phyloP scores from a whole-genome alignment of 2,329 filamentous ascomycete genomes.

The Calonectria pteridis region DNA sequence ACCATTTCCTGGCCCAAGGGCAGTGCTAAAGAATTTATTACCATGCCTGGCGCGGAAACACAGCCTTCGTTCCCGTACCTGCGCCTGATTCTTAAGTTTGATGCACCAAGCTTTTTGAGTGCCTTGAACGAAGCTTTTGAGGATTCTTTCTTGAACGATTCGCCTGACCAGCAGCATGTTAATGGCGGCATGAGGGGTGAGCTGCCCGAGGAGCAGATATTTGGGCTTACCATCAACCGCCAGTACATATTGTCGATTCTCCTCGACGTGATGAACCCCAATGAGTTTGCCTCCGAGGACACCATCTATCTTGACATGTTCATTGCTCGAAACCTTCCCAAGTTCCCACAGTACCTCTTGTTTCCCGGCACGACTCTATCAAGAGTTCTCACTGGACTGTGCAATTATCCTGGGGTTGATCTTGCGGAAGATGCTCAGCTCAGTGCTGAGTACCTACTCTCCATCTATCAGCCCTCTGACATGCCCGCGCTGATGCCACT shows the following conservation, averaged over 20 bases:
- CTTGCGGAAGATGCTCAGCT: constrained; percentile 94
- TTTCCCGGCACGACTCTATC: constrained; percentile 89
- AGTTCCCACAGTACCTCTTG: constrained; percentile 95
- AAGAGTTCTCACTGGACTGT: constrained; percentile 83
- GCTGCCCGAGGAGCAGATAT: constrained; percentile 74
- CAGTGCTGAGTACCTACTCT: constrained; percentile 95
- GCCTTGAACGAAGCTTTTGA: constrained; percentile 98
- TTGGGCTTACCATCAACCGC: constrained; percentile 81
- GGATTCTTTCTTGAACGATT: constrained; percentile 90
- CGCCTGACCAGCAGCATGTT: constrained; percentile 68
- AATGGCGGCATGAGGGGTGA: constrained; percentile 65
- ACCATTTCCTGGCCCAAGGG: constrained; percentile 80
- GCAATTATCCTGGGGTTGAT: constrained; percentile 83
- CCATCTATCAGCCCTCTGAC: constrained; percentile 91
- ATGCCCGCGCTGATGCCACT: constrained; percentile 80
- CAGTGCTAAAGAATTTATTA: constrained; percentile 70
- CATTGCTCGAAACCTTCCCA: constrained; percentile 92
- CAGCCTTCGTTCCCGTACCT: constrained; percentile 89
- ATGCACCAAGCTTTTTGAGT: constrained; percentile 92
- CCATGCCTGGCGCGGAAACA: constrained; percentile 64
- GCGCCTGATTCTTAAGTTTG: constrained; percentile 85
- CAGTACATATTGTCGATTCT: constrained; percentile 95
- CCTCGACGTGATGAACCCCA: constrained; percentile 86
- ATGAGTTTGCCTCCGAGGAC: constrained; percentile 82
- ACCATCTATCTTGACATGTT: constrained; percentile 99